Percentiles rank a stretch among this genome's conserved stretches.
Conservation (phyloP, 2,329 filamentous ascomycete genomes). For the Kalaharituber pfeilii region DNA sequence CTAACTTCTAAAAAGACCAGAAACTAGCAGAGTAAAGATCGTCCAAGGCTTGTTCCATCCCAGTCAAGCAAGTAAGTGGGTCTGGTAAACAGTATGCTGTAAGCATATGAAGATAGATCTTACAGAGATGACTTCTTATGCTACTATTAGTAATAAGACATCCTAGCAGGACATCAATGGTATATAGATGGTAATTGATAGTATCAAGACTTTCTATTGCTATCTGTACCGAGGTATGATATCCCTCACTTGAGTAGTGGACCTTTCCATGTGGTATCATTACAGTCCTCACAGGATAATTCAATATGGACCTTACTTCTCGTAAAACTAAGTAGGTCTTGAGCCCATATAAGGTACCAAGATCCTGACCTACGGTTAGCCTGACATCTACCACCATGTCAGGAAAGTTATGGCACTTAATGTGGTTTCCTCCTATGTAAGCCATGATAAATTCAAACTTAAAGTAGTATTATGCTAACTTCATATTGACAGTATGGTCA, state of each 20-base stretch:
- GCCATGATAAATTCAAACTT: background rate
- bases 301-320: no score
- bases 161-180: slow-evolving; percentile 34
- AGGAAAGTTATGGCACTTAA: slow-evolving; percentile 28
- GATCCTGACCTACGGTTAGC: slow-evolving; percentile 26
- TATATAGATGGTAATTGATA: slow-evolving; percentile 30
- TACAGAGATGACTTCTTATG: slow-evolving; percentile 36
- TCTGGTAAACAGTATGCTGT: slow-evolving; percentile 39
- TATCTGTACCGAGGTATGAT: background rate
- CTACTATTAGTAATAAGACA: slow-evolving; percentile 35
- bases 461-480: background rate
- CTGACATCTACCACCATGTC: slow-evolving; percentile 37
- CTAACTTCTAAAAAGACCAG: background rate
- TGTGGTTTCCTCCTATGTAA: background rate
- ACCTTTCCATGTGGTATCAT: no score
- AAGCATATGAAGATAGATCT: slow-evolving; percentile 37
- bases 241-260: background rate
- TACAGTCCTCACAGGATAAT: no score
- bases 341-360: slow-evolving; percentile 36
- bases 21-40: slow-evolving; percentile 30
- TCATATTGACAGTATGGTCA: background rate
- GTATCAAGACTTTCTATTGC: background rate
- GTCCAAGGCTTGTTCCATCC: slow-evolving; percentile 37
- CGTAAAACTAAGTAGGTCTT: slow-evolving; percentile 32
- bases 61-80: slow-evolving; percentile 33